phyloP scores from a whole-genome alignment of 2,329 filamentous ascomycete species.

The Ambrosiella beaveri region DNA sequence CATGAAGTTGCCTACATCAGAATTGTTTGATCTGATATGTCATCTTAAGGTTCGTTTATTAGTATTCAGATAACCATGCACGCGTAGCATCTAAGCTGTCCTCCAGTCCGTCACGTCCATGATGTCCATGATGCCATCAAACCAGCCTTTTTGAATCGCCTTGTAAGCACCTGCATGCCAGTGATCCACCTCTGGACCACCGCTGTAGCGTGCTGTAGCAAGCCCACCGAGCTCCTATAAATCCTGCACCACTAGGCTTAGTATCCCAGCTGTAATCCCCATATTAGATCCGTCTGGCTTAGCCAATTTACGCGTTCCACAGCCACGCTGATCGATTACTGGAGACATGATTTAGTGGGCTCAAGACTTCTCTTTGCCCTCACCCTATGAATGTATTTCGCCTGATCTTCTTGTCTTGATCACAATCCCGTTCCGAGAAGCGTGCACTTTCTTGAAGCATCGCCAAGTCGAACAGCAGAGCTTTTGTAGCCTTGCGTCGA shows the following conservation, averaged over 20 bases:
- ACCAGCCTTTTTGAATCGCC: too few species aligned
- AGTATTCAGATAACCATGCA: too few species aligned
- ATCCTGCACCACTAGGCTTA: not conserved
- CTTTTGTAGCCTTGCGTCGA: not conserved
- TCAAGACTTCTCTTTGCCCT: not conserved
- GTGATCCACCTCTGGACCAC: too few species aligned
- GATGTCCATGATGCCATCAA: too few species aligned
- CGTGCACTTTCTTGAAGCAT: not conserved
- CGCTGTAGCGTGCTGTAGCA: not conserved
- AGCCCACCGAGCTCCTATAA: not conserved
- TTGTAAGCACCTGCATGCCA: too few species aligned
- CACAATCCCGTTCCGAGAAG: not conserved
- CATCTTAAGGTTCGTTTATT: too few species aligned
- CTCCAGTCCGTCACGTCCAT: too few species aligned
- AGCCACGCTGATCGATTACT: slow-evolving; percentile 1
- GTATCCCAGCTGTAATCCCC: not conserved
- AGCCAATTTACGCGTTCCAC: not conserved
- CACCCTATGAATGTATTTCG: not conserved
- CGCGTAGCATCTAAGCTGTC: too few species aligned
- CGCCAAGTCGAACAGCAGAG: not conserved
- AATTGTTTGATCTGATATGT: too few species aligned
- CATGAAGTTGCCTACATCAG: too few species aligned
- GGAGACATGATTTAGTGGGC: not conserved
- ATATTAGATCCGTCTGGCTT: not conserved
- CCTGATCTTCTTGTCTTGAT: not conserved